Evolutionary conservation across 1,284 basidiomycete species (phyloP).

Genomic region (Phellopilus nigrolimitatus): DNA sequence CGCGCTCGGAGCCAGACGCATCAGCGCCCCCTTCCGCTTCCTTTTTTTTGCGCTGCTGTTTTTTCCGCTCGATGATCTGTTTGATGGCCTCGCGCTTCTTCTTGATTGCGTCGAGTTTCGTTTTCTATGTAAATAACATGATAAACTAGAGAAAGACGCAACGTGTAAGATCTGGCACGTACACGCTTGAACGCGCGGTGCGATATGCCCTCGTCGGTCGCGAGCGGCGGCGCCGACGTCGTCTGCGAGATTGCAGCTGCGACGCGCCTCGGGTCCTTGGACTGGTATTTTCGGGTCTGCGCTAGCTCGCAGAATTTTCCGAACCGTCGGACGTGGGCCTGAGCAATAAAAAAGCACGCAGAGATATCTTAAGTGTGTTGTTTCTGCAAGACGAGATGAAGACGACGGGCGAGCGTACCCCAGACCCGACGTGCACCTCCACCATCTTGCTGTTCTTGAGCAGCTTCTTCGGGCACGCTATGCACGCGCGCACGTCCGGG

Average conservation of each 20-base stretch:
- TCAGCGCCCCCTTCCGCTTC: neutral
- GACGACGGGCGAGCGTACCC: conserved; percentile 43
- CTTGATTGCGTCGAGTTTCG: conserved; percentile 33
- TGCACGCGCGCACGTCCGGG: conserved; percentile 53
- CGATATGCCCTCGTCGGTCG: conserved; percentile 31
- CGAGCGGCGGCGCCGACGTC: conserved; percentile 25
- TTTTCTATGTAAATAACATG: conserved; percentile 38
- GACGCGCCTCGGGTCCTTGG: conserved; percentile 45
- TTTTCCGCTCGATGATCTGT: conserved; percentile 25
- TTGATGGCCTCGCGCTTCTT: conserved; percentile 37
- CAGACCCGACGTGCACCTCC: conserved; percentile 57
- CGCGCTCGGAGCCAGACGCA: conserved; percentile 19
- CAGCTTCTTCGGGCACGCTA: conserved; percentile 70
- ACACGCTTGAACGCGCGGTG: conserved; percentile 58
- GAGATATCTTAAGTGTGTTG: neutral
- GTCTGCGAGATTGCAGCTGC: conserved; percentile 26
- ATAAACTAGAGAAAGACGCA: neutral
- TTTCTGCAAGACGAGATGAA: neutral
- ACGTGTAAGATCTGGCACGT: conserved; percentile 20
- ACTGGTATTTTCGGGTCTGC: conserved; percentile 31
- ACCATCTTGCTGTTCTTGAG: conserved; percentile 64
- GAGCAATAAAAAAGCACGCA: conserved; percentile 17
- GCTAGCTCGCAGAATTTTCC: conserved; percentile 44
- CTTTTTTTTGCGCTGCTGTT: conserved; percentile 7
- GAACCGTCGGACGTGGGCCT: conserved; percentile 61